Evolutionary conservation across 2,329 filamentous ascomycete species (phyloP).

Genomic region (Aspergillus ruber): DNA sequence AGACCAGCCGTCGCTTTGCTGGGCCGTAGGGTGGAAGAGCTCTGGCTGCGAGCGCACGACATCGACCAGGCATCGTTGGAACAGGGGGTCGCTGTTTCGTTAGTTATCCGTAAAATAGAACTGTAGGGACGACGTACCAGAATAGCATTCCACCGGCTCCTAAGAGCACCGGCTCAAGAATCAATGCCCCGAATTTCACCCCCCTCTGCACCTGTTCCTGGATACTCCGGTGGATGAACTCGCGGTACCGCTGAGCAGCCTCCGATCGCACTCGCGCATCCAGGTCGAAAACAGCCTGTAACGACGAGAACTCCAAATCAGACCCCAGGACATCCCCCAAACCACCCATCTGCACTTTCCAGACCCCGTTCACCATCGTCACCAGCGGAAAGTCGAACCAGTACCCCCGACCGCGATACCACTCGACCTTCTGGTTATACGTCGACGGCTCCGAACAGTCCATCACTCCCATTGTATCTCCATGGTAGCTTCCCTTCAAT

Average conservation of each 20-base stretch:
- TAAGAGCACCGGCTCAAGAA: constrained; percentile 73
- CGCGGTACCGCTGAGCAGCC: constrained; percentile 49
- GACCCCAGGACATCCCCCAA: constrained; percentile 42
- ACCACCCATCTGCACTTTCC: constrained; percentile 56
- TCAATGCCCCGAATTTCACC: constrained; percentile 65
- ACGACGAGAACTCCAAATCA: constrained; percentile 39
- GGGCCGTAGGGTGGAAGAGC: constrained; percentile 40
- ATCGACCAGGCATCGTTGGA: constrained; percentile 65
- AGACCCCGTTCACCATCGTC: constrained; percentile 58
- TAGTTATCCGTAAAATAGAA: neutral
- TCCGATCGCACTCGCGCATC: constrained; percentile 41
- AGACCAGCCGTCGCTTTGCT: constrained; percentile 47
- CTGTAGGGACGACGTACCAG: constrained; percentile 49
- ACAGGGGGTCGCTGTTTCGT: constrained; percentile 63
- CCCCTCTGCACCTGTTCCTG: constrained; percentile 48
- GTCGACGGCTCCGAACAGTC: constrained; percentile 71
- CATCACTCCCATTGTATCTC: constrained; percentile 85
- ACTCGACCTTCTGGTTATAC: constrained; percentile 78
- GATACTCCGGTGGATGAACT: constrained; percentile 54
- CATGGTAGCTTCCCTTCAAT: constrained; percentile 75
- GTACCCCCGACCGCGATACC: constrained; percentile 71
- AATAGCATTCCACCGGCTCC: constrained; percentile 81
- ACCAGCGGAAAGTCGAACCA: constrained; percentile 78
- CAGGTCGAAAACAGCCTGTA: constrained; percentile 58
- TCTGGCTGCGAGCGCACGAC: constrained; percentile 56